Evolutionary conservation across 495 filamentous ascomycete species (phyloP).

Genomic region (Parathielavia hyrcaniae): DNA sequence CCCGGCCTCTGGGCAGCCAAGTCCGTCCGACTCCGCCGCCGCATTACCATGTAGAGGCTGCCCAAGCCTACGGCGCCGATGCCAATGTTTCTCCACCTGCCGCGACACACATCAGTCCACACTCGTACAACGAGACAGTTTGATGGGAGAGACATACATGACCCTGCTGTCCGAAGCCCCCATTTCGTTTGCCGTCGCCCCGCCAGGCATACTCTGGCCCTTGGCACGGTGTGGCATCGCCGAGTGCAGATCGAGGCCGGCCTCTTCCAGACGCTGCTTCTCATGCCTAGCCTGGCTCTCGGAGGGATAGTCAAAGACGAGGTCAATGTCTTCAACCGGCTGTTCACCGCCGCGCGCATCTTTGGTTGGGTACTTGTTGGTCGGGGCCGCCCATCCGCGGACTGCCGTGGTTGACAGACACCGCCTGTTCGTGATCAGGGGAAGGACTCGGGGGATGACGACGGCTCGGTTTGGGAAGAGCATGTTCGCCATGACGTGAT

Average conservation of each 20-base stretch:
- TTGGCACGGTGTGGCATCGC: constrained; percentile 14
- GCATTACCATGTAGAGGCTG: constrained; percentile 19
- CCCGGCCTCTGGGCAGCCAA: background rate
- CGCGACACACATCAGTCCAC: background rate
- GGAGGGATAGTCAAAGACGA: constrained; percentile 29
- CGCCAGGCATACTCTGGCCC: background rate
- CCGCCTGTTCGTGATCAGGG: background rate
- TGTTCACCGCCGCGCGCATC: background rate
- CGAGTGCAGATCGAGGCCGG: constrained; percentile 16
- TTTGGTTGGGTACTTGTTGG: background rate
- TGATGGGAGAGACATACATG: constrained; percentile 10
- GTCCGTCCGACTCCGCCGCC: background rate
- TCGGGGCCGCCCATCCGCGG: constrained; percentile 5
- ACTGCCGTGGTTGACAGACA: constrained; percentile 12
- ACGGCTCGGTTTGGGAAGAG: background rate
- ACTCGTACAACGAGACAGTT: background rate
- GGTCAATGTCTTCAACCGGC: constrained; percentile 24
- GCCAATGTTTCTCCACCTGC: constrained; percentile 14
- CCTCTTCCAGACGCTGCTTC: constrained; percentile 4
- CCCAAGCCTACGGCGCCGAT: constrained; percentile 18
- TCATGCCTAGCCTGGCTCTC: constrained; percentile 17
- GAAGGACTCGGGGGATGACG: background rate
- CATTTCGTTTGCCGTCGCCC: constrained; percentile 14
- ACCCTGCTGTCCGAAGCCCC: constrained; percentile 4
- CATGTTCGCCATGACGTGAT: background rate